Conservation (phyloP, 768 basidiomycete species). For the Amanita pallidorosea region DNA sequence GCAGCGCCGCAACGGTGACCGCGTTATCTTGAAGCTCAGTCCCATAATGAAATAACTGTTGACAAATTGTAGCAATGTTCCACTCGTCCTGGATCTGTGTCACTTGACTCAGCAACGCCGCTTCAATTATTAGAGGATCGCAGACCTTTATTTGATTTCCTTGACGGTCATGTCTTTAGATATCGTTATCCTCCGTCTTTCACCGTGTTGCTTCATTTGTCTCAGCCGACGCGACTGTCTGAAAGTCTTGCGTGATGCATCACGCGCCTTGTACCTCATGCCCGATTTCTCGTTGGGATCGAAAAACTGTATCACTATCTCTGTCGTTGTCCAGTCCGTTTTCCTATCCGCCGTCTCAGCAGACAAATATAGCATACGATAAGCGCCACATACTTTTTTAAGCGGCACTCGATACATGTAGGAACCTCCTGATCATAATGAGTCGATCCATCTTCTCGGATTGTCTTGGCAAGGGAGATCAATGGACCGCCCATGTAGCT, state of each 20-base stretch:
- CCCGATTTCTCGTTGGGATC: conserved; percentile 9
- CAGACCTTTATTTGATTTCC: conserved; percentile 68
- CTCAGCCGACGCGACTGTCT: conserved; percentile 68
- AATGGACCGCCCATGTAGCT: conserved; percentile 52
- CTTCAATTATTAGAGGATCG: conserved; percentile 12
- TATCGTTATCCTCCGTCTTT: conserved; percentile 42
- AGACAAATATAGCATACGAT: conserved; percentile 1
- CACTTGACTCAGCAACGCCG: background rate
- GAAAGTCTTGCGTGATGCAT: conserved; percentile 26
- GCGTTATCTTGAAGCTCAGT: conserved; percentile 57
- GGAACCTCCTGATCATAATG: conserved; percentile 36
- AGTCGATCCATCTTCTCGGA: conserved; percentile 17
- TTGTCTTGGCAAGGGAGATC: conserved; percentile 22
- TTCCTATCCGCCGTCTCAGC: conserved; percentile 24
- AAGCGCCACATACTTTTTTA: conserved; percentile 32
- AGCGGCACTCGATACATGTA: conserved; percentile 53
- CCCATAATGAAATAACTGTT: conserved; percentile 53
- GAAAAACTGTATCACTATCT: conserved; percentile 46
- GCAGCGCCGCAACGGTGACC: conserved; percentile 43
- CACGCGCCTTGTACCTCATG: conserved; percentile 4
- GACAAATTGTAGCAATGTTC: conserved; percentile 65
- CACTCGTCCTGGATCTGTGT: conserved; percentile 50
- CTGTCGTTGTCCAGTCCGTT: conserved; percentile 46
- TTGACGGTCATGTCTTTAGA: conserved; percentile 61
- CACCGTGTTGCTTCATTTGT: conserved; percentile 38